Evolutionary conservation across 495 filamentous ascomycete genomes (phyloP).

Genomic region (Daldinia decipiens): DNA sequence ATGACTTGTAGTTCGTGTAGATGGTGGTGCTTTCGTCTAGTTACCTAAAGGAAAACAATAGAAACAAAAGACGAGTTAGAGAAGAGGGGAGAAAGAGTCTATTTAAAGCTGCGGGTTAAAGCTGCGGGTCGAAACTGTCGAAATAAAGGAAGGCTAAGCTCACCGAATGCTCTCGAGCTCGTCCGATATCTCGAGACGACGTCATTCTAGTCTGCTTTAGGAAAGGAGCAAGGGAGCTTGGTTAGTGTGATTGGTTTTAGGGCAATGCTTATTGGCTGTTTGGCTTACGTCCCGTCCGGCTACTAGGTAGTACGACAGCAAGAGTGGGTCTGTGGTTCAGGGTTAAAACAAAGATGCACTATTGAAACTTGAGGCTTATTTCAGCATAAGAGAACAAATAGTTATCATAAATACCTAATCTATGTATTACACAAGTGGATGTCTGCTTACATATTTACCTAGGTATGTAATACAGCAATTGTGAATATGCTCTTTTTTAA

Average conservation of each 20-base stretch:
- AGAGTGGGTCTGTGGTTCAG: constrained; percentile 5
- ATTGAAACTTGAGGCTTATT: too few species aligned
- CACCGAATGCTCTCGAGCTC: constrained; percentile 1
- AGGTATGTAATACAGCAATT: too few species aligned
- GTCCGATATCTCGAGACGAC: constrained; percentile 9
- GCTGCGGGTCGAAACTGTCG: constrained; percentile 25
- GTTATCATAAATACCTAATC: too few species aligned
- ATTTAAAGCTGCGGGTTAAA: constrained; percentile 38
- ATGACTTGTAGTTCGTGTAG: not conserved
- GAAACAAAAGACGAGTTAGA: constrained; percentile 1
- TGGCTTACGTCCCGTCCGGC: not conserved
- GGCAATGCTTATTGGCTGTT: constrained; percentile 28
- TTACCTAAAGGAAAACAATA: not conserved
- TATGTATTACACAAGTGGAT: too few species aligned
- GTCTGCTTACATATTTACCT: too few species aligned
- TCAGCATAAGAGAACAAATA: too few species aligned
- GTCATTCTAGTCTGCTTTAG: constrained; percentile 39
- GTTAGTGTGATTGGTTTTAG: constrained; percentile 34
- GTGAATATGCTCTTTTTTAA: too few species aligned
- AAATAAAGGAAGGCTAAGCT: constrained; percentile 19
- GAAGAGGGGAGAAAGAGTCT: constrained; percentile 23
- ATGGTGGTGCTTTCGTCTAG: not conserved
- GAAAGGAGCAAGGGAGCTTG: constrained; percentile 32
- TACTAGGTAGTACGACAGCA: not conserved
- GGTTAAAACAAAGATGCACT: not conserved